A percentile compares a stretch with the other conserved stretches of the same genome.
phyloP scores from a whole-genome alignment of 2,329 filamentous ascomycete species.

The Colletotrichum higginsianum region DNA sequence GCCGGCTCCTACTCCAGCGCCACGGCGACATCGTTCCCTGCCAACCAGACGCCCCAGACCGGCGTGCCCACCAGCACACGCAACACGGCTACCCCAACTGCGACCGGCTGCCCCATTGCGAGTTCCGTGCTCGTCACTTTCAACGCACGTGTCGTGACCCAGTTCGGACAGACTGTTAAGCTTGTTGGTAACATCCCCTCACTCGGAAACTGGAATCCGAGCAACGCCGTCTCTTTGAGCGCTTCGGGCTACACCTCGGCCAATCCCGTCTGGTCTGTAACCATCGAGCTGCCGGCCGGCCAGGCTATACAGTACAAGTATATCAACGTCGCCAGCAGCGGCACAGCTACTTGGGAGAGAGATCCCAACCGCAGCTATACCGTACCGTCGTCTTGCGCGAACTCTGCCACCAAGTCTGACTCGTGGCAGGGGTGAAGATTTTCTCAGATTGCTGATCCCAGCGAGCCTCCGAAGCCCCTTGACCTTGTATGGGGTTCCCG shows the following conservation, averaged over 20 bases:
- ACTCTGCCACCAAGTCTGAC: constrained; percentile 49
- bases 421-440: constrained; percentile 50
- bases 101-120: constrained; percentile 48
- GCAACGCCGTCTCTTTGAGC: constrained; percentile 68
- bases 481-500: background rate
- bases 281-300: constrained; percentile 69
- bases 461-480: background rate
- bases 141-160: constrained; percentile 69
- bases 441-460: background rate
- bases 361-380: constrained; percentile 67
- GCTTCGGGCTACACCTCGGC: constrained; percentile 70
- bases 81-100: constrained; percentile 46
- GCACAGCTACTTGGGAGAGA: constrained; percentile 74
- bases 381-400: constrained; percentile 50
- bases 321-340: constrained; percentile 70
- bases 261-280: constrained; percentile 74
- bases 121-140: constrained; percentile 74
- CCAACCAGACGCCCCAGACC: constrained; percentile 61
- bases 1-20: constrained; percentile 67
- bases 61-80: constrained; percentile 47
- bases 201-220: constrained; percentile 75
- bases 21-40: constrained; percentile 64
- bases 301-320: constrained; percentile 77
- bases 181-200: constrained; percentile 71
- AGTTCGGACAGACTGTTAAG: constrained; percentile 75